A percentile compares a stretch with the other conserved stretches of the same genome.
Evolutionary conservation across 1,284 basidiomycete genomes (phyloP).

Genomic region (Earliella scabrosa): DNA sequence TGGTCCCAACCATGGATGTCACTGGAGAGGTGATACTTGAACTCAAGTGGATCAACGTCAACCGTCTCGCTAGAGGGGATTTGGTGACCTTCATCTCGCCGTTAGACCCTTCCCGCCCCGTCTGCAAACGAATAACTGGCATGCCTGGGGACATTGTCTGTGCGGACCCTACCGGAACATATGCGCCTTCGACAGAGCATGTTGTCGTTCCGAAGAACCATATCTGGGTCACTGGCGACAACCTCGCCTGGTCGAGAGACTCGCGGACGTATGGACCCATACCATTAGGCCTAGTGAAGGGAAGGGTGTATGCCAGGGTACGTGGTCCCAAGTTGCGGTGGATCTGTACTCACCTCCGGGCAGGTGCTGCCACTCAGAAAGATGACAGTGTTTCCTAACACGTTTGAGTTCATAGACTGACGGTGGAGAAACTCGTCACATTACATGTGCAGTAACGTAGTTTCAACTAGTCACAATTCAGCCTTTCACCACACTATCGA

Average conservation of each 20-base stretch:
- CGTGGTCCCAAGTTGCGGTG: too few species aligned
- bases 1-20: conserved; percentile 81
- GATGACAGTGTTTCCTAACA: conserved; percentile 44
- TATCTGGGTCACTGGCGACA: conserved; percentile 95
- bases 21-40: conserved; percentile 67
- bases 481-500: too few species aligned
- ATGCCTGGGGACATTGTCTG: conserved; percentile 90
- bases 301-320: conserved; percentile 80
- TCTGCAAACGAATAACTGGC: conserved; percentile 93
- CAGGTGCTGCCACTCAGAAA: conserved; percentile 60
- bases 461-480: too few species aligned
- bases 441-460: too few species aligned
- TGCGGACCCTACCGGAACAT: conserved; percentile 79
- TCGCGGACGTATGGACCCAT: conserved; percentile 93
- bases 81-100: conserved; percentile 83
- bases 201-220: conserved; percentile 81
- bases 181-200: conserved; percentile 67
- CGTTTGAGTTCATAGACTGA: conserved; percentile 50
- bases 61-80: conserved; percentile 74
- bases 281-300: conserved; percentile 81
- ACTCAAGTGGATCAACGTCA: conserved; percentile 59
- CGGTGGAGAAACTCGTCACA: too few species aligned
- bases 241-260: conserved; percentile 82
- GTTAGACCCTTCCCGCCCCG: conserved; percentile 64
- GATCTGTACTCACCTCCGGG: background rate